A percentile compares a stretch with the other conserved stretches of the same genome.
These are phyloP conservation scores for Amanita rimosa DNA, from an alignment of 768 basidiomycete species.

Conservation along the genomic window DNA sequence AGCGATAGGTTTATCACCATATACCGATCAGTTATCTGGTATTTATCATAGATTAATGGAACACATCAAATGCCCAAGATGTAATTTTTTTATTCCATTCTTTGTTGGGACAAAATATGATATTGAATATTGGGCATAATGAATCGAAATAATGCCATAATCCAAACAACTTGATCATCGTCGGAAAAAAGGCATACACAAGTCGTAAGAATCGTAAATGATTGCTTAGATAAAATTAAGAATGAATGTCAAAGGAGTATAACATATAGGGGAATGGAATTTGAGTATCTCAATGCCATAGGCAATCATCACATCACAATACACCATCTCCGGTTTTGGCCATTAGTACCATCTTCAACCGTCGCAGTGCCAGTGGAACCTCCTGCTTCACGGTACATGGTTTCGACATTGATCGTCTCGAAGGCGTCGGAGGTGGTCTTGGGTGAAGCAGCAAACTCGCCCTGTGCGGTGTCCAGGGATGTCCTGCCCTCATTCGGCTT, in stretches of 20 bases:
- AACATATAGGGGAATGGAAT: not conserved
- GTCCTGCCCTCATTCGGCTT: slow-evolving; percentile 29
- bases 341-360: slow-evolving; percentile 14
- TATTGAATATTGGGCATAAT: too few relatives aligned
- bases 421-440: slow-evolving; percentile 16
- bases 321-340: slow-evolving; percentile 27
- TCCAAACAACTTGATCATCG: not conserved
- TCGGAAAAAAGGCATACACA: not conserved
- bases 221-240: not conserved
- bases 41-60: not conserved
- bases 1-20: not conserved
- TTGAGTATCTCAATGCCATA: not conserved
- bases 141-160: not conserved
- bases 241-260: not conserved
- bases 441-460: slow-evolving; percentile 27
- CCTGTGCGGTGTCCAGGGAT: slow-evolving; percentile 38
- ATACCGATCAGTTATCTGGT: not conserved
- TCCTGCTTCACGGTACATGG: slow-evolving; percentile 7
- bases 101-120: not conserved
- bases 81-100: not conserved
- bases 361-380: not conserved
- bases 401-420: slow-evolving; percentile 9
- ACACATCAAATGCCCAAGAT: not conserved
- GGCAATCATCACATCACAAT: slow-evolving; percentile 22
- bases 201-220: slow-evolving; percentile 3